phyloP scores from a whole-genome alignment of 768 basidiomycete species.

The Kwoniella dejecticola region DNA sequence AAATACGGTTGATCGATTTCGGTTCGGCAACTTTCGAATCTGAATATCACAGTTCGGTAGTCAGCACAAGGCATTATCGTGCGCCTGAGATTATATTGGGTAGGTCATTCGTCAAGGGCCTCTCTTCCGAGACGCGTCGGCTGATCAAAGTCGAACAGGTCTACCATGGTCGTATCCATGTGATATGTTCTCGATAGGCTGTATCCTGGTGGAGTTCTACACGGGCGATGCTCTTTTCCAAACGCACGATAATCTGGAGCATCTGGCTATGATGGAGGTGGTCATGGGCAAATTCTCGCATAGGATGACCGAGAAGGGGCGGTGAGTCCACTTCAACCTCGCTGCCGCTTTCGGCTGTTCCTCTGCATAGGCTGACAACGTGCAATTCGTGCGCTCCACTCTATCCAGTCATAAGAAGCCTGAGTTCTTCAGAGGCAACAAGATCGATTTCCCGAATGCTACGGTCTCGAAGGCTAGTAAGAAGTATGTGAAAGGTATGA shows the following conservation, averaged over 20 bases:
- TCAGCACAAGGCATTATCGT: slow-evolving; percentile 96
- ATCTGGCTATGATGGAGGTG: slow-evolving; percentile 99
- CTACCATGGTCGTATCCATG: slow-evolving; percentile 98
- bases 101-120: too few species aligned
- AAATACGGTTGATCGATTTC: slow-evolving; percentile 96
- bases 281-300: slow-evolving; percentile 98
- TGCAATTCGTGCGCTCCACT: too few species aligned
- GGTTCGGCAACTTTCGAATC: slow-evolving; percentile 97
- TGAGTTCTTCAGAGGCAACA: slow-evolving; percentile 85
- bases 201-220: slow-evolving; percentile 97
- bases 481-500: slow-evolving; percentile 88
- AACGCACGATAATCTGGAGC: slow-evolving; percentile 98
- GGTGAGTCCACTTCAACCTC: too few species aligned
- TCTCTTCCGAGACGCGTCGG: background rate
- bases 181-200: slow-evolving; percentile 96
- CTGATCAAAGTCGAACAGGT: slow-evolving; percentile 59
- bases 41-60: slow-evolving; percentile 97
- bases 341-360: background rate
- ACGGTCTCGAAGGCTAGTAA: slow-evolving; percentile 84
- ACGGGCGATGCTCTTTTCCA: slow-evolving; percentile 98
- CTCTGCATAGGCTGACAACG: too few species aligned
- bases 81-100: slow-evolving; percentile 99
- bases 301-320: slow-evolving; percentile 61
- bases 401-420: slow-evolving; percentile 77
- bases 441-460: slow-evolving; percentile 89